phyloP scores from a whole-genome alignment of 371 early-diverging fungal genomes.

The Mortierella sp. region DNA sequence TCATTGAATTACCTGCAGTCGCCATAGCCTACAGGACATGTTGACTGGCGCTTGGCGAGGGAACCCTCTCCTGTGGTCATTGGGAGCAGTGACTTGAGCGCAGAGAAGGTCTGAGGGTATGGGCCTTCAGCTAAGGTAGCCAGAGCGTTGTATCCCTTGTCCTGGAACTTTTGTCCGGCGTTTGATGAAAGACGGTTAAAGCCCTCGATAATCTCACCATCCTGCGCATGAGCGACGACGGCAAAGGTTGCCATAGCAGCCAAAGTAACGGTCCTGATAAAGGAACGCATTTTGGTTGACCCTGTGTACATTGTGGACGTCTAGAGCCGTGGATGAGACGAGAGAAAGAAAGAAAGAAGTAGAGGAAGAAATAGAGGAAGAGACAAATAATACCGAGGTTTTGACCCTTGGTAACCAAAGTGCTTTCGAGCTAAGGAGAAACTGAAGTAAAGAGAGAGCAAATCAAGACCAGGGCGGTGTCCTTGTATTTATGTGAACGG shows the following conservation, averaged over 20 bases:
- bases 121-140: conserved; percentile 9
- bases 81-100: not conserved
- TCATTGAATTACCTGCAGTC: conserved; percentile 11
- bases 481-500: too few relatives aligned
- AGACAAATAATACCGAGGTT: too few relatives aligned
- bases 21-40: conserved; percentile 12
- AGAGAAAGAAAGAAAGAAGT: too few relatives aligned
- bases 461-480: too few relatives aligned
- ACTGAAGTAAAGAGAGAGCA: too few relatives aligned
- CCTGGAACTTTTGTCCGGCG: conserved; percentile 1
- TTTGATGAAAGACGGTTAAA: not conserved
- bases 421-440: too few relatives aligned
- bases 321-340: too few relatives aligned
- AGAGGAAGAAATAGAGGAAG: too few relatives aligned
- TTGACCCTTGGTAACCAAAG: too few relatives aligned
- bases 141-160: conserved; percentile 12
- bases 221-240: not conserved
- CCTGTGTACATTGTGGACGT: too few relatives aligned
- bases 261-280: not conserved
- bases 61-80: not conserved
- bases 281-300: conserved; percentile 5
- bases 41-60: conserved; percentile 4
- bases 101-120: not conserved
- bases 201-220: not conserved
- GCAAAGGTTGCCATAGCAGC: not conserved